Evolutionary conservation across 2,329 filamentous ascomycete genomes (phyloP).

Genomic region (Neoscytalidium dimidiatum): DNA sequence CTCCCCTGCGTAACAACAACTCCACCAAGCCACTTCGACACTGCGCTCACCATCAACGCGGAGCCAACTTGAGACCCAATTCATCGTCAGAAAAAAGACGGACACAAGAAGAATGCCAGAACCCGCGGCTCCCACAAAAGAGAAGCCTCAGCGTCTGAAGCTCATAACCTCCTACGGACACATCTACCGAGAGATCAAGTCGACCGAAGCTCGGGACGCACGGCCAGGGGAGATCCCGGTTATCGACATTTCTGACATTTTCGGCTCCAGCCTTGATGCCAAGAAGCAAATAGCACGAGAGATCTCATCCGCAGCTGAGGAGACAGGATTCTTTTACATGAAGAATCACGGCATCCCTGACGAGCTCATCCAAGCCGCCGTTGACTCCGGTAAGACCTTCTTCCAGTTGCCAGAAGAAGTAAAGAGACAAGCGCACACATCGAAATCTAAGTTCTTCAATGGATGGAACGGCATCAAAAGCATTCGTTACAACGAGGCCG

Average conservation of each 20-base stretch:
- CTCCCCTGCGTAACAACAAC: neutral
- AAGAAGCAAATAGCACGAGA: conserved; percentile 38
- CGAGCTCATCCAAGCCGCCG: conserved; percentile 32
- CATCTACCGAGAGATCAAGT: neutral
- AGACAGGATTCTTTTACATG: conserved; percentile 23
- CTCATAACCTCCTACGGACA: conserved; percentile 1
- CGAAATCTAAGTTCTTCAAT: conserved; percentile 40
- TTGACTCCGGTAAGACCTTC: conserved; percentile 37
- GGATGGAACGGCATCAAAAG: conserved; percentile 45
- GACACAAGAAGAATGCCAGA: neutral
- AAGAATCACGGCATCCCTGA: conserved; percentile 38
- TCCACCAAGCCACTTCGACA: neutral
- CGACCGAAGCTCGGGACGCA: neutral
- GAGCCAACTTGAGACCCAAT: neutral
- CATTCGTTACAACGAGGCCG: conserved; percentile 38
- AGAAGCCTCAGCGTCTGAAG: neutral
- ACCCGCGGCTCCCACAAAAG: neutral
- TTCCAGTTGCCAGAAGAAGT: conserved; percentile 32
- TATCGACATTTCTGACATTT: conserved; percentile 34
- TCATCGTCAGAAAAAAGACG: neutral
- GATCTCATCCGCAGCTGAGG: conserved; percentile 19
- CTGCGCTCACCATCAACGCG: neutral
- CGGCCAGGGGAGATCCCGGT: conserved; percentile 40
- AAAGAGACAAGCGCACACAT: conserved; percentile 42
- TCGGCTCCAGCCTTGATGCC: conserved; percentile 41